Conservation (phyloP, 345 rosid species). For the Excoecaria agallocha region DNA sequence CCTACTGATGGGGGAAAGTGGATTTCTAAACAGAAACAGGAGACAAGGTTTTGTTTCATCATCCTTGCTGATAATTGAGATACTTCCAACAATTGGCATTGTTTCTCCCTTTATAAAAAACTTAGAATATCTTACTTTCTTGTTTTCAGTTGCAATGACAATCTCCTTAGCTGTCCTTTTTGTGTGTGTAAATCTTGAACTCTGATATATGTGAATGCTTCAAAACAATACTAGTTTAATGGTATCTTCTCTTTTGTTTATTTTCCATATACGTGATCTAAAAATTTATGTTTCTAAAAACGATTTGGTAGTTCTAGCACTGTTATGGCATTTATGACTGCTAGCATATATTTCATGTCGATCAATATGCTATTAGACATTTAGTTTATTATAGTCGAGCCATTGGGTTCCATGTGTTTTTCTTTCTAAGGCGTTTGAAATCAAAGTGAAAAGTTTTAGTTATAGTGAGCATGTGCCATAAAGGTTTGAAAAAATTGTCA, state of each 20-base stretch:
- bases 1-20: not conserved
- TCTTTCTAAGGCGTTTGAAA: not conserved
- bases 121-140: not conserved
- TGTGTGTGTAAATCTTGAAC: not conserved
- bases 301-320: not conserved
- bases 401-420: slow-evolving; percentile 1
- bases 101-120: not conserved
- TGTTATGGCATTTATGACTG: not conserved
- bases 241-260: not conserved
- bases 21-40: not conserved
- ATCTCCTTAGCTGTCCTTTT: not conserved
- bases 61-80: not conserved
- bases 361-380: not conserved
- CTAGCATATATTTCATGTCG: not conserved
- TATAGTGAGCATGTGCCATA: too few species aligned
- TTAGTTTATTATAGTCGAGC: not conserved
- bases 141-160: not conserved
- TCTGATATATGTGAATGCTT: not conserved
- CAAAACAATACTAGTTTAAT: not conserved
- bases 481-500: too few species aligned
- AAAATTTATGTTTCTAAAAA: too few species aligned
- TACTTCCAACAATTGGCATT: not conserved
- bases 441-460: too few species aligned
- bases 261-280: not conserved
- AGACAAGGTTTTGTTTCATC: not conserved